These are phyloP conservation scores for Simplicillium sp. DNA, from an alignment of 2,329 filamentous ascomycete species.

Conservation along the genomic window DNA sequence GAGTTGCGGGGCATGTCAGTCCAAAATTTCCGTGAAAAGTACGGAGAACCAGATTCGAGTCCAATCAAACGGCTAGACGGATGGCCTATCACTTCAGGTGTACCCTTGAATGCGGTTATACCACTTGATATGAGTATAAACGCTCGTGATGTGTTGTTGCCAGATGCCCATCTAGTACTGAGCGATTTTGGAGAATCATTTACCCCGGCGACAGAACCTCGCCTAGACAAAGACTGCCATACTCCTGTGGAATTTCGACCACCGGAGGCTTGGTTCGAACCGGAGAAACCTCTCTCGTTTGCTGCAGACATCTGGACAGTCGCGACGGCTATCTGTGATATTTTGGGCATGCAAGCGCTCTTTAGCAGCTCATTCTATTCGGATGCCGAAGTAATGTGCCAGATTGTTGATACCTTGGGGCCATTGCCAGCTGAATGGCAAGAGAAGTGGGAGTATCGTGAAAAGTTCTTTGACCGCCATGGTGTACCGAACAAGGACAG, in stretches of 20 bases:
- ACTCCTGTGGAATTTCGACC: conserved; percentile 19
- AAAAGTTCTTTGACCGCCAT: no score
- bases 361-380: conserved; percentile 1
- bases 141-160: conserved; percentile 17
- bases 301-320: conserved; percentile 4
- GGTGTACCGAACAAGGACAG: neutral
- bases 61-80: conserved; percentile 11
- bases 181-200: conserved; percentile 27
- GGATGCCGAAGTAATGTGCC: conserved; percentile 1
- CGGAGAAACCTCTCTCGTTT: conserved; percentile 8
- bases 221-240: conserved; percentile 13
- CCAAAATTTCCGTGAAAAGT: conserved; percentile 15
- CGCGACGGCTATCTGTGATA: conserved; percentile 4
- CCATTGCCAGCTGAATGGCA: conserved; percentile 6
- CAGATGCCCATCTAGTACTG: conserved; percentile 13
- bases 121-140: conserved; percentile 24
- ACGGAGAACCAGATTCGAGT: conserved; percentile 13
- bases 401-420: conserved; percentile 5
- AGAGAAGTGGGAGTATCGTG: conserved; percentile 5
- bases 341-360: conserved; percentile 1
- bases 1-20: conserved; percentile 12
- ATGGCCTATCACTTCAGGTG: conserved; percentile 11
- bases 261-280: conserved; percentile 25
- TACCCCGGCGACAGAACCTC: conserved; percentile 11
- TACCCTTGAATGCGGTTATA: conserved; percentile 18